Percentiles rank a stretch among this genome's conserved stretches.
Evolutionary conservation across 495 filamentous ascomycete genomes (phyloP).

Genomic region (Aspergillus sclerotioniger): DNA sequence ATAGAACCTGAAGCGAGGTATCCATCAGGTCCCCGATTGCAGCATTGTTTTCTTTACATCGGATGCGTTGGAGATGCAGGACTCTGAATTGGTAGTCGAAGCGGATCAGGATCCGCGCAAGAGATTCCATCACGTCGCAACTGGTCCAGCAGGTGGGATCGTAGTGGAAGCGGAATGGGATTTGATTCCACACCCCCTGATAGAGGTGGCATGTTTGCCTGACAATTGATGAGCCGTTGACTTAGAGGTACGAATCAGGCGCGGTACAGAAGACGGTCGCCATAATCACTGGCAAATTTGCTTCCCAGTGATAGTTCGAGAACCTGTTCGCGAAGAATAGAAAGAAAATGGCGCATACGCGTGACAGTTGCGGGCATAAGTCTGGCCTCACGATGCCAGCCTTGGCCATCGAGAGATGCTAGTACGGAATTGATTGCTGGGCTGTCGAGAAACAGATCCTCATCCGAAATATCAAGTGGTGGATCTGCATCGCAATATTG

Average conservation of each 20-base stretch:
- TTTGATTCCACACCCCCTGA: slow-evolving; percentile 7
- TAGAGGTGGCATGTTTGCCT: slow-evolving; percentile 7
- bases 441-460: slow-evolving; percentile 36
- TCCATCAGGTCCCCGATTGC: slow-evolving; percentile 41
- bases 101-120: slow-evolving; percentile 16
- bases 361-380: slow-evolving; percentile 36
- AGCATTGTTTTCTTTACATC: slow-evolving; percentile 38
- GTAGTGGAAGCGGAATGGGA: slow-evolving; percentile 25
- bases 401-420: slow-evolving; percentile 35
- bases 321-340: slow-evolving; percentile 47
- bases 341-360: slow-evolving; percentile 43
- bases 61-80: slow-evolving; percentile 50
- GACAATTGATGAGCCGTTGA: neutral
- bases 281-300: neutral
- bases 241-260: neutral
- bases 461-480: slow-evolving; percentile 49
- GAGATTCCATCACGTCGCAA: neutral
- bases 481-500: slow-evolving; percentile 47
- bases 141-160: slow-evolving; percentile 20
- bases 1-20: slow-evolving; percentile 45
- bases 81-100: slow-evolving; percentile 45
- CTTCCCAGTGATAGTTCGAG: slow-evolving; percentile 50
- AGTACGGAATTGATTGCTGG: slow-evolving; percentile 28
- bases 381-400: slow-evolving; percentile 38
- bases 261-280: neutral